phyloP scores from a whole-genome alignment of 371 early-diverging fungal genomes.

The Gilbertella persicaria region DNA sequence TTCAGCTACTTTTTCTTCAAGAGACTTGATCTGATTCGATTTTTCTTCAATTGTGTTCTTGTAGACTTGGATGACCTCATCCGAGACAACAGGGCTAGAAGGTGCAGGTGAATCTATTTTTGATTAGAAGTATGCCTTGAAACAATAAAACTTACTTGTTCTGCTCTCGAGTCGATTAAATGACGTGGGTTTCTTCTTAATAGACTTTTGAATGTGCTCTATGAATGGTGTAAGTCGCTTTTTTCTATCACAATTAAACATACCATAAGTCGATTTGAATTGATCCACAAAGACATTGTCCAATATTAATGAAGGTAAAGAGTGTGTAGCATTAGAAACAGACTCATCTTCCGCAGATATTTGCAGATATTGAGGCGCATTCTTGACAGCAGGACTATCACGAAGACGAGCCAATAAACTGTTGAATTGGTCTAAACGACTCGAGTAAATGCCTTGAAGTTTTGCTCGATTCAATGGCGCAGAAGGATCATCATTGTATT shows the following conservation, averaged over 20 bases:
- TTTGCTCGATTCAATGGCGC: conserved; percentile 70
- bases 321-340: conserved; percentile 44
- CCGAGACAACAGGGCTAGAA: conserved; percentile 19
- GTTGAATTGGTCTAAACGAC: conserved; percentile 85
- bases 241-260: background rate
- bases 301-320: conserved; percentile 64
- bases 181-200: conserved; percentile 44
- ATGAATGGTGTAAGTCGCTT: background rate
- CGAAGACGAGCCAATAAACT: conserved; percentile 81
- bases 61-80: conserved; percentile 45
- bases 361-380: conserved; percentile 63
- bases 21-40: conserved; percentile 31
- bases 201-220: conserved; percentile 39
- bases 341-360: conserved; percentile 54
- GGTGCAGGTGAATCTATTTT: conserved; percentile 25
- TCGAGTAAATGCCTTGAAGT: conserved; percentile 80
- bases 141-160: conserved; percentile 11
- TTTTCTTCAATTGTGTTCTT: conserved; percentile 51
- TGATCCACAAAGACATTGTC: conserved; percentile 83
- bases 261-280: conserved; percentile 79
- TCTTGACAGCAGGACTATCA: conserved; percentile 80
- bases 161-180: conserved; percentile 23
- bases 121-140: background rate
- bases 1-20: conserved; percentile 32
- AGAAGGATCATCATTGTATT: conserved; percentile 82